These are phyloP conservation scores for Pseudomonodictys pantanalensis DNA, from an alignment of 495 filamentous ascomycete genomes.

Conservation along the genomic window DNA sequence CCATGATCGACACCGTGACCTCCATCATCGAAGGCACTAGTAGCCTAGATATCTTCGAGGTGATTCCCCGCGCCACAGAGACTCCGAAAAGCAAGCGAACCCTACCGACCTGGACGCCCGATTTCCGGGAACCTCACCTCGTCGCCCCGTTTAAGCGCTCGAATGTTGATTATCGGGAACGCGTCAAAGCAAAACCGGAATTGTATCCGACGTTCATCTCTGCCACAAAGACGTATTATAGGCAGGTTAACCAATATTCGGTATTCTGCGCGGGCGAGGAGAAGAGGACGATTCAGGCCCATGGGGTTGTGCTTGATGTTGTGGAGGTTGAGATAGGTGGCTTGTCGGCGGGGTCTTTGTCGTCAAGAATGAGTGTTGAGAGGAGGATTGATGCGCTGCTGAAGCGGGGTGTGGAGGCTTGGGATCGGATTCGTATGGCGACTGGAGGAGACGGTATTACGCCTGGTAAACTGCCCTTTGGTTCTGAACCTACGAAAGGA, in stretches of 20 bases:
- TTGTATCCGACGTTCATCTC: neutral
- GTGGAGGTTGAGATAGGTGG: neutral
- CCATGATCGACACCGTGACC: constrained; percentile 1
- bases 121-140: neutral
- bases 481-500: neutral
- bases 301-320: neutral
- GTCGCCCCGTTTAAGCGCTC: neutral
- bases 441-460: too few species aligned
- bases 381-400: neutral
- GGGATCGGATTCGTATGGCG: neutral
- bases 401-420: neutral
- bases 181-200: neutral
- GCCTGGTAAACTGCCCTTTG: neutral
- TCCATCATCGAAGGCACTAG: neutral
- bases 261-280: neutral
- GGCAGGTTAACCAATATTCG: too few species aligned
- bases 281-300: neutral
- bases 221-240: neutral
- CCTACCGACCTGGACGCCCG: constrained; percentile 2
- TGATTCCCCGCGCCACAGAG: neutral
- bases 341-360: too few species aligned
- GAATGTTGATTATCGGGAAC: neutral
- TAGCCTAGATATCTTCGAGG: constrained; percentile 1
- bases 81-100: neutral
- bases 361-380: neutral